phyloP scores from a whole-genome alignment of 805 yeast genomes.

The Starmerella sp. region DNA sequence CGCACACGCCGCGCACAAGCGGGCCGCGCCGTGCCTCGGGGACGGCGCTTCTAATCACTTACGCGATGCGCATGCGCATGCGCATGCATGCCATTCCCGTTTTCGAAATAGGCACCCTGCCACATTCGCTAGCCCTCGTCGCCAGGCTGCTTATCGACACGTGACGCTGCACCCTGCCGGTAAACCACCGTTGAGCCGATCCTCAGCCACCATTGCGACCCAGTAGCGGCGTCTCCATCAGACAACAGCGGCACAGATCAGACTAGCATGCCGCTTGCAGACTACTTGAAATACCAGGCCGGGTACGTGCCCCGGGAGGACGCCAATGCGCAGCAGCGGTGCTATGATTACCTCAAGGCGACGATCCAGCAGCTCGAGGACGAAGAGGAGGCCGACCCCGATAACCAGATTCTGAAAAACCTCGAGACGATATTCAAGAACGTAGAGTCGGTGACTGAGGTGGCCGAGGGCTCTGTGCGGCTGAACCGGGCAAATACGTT shows the following conservation, averaged over 20 bases:
- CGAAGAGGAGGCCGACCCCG: slow-evolving; percentile 8
- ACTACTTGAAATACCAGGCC: slow-evolving; percentile 20
- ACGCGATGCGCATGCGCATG: neutral
- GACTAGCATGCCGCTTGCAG: slow-evolving; percentile 20
- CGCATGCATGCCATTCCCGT: too few relatives aligned
- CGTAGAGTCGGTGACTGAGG: slow-evolving; percentile 17
- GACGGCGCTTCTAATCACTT: neutral
- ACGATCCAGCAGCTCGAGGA: slow-evolving; percentile 21
- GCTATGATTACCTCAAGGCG: slow-evolving; percentile 24
- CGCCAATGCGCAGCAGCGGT: slow-evolving; percentile 28
- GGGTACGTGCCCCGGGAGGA: slow-evolving; percentile 28
- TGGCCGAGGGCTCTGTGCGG: slow-evolving; percentile 16
- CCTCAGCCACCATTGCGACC: neutral
- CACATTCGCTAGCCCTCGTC: too few relatives aligned
- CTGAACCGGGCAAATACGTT: slow-evolving; percentile 25
- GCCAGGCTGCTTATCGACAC: neutral
- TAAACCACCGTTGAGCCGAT: neutral
- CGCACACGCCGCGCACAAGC: too few relatives aligned
- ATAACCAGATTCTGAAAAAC: slow-evolving; percentile 10
- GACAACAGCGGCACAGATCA: neutral
- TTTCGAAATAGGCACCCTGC: too few relatives aligned
- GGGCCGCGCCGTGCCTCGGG: too few relatives aligned
- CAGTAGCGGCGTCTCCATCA: too few relatives aligned
- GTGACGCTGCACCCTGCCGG: neutral
- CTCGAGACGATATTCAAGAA: slow-evolving; percentile 9